Base-by-base conservation (phyloP, 345 rosid species). In the Salix exigua region DNA sequence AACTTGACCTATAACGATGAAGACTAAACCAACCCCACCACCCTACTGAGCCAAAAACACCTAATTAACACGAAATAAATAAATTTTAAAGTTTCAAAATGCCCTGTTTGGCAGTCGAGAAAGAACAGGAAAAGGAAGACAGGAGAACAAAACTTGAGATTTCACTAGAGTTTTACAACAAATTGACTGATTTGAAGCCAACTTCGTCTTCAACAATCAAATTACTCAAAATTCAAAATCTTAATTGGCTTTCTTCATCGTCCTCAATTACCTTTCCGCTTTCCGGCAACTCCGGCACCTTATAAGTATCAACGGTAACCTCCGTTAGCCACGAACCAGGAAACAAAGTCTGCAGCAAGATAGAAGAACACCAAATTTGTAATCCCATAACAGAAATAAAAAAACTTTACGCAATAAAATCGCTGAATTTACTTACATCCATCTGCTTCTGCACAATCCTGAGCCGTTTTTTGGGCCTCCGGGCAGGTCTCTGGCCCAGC, bases 251-350 rank as follows among this genome's bases (percentile, higher is more conserved):
- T 55, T 13, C 12, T 79, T 55, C 66, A 12, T 30, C 51, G 31
- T 51, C 73, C 71, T 38, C 23, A 61, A 66, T 64, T 86, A 89
- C 98, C 92, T 91, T 88, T 25, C 80, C 84, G 53, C 75, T 87
- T 12, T 85, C 92, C 1, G 85, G 82, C 0, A 50, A 2, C 68
- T 91, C 97, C 16, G 88, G 85, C n/a, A 91, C 94, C 76, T 88
- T 85, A 86, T 94, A 94, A 0, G 85, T 48, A 75, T 91, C 97
- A 68, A 66, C 81, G 1, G 88, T 85, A 31, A 91, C 88, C 75
- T 91, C 93, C 78, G 85, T 69, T 75, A 93, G 78, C 96, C 96
- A 92, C 40, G 73, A 78, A 37, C 94, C 99, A 1, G 97, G 96
- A 79, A 83, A 77, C 79, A 90, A 78, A 71, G 76, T 23, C 99